phyloP scores from a whole-genome alignment of 768 basidiomycete genomes.

The Russula foetens region DNA sequence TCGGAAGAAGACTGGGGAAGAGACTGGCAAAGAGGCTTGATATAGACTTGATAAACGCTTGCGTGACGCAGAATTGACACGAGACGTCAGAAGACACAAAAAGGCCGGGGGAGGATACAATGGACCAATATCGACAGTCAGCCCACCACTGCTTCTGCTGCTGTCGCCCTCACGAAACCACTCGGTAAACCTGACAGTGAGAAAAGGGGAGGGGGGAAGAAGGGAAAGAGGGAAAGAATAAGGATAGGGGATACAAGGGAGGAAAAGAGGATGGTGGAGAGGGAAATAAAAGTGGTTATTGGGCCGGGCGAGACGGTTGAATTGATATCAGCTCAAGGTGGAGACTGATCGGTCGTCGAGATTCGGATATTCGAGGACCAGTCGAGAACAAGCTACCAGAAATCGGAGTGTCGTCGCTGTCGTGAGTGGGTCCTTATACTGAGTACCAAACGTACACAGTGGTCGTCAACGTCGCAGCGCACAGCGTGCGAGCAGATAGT shows the following conservation, averaged over 20 bases:
- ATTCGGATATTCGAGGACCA: neutral
- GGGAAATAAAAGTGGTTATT: too few relatives aligned
- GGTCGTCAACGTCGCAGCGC: constrained; percentile 8
- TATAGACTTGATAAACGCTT: constrained; percentile 8
- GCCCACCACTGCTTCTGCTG: neutral
- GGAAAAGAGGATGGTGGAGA: neutral
- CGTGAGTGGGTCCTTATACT: constrained; percentile 1
- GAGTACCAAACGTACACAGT: neutral
- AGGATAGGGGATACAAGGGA: neutral
- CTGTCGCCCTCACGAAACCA: neutral
- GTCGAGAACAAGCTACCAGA: neutral
- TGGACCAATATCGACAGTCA: neutral
- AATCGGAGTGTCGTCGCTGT: neutral
- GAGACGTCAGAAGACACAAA: neutral
- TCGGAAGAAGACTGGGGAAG: neutral
- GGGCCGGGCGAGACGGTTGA: neutral
- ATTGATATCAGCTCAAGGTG: constrained; percentile 1
- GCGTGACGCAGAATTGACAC: neutral
- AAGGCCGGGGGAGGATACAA: neutral
- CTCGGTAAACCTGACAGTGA: neutral
- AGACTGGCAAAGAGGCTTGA: constrained; percentile 5
- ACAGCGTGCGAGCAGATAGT: neutral
- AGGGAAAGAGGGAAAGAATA: neutral
- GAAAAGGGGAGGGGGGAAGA: neutral
- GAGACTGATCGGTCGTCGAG: neutral